Percentiles rank a stretch among this genome's conserved stretches.
These are phyloP conservation scores for Naumovozyma castellii DNA, from an alignment of 805 yeast genomes.

Conservation along the genomic window DNA sequence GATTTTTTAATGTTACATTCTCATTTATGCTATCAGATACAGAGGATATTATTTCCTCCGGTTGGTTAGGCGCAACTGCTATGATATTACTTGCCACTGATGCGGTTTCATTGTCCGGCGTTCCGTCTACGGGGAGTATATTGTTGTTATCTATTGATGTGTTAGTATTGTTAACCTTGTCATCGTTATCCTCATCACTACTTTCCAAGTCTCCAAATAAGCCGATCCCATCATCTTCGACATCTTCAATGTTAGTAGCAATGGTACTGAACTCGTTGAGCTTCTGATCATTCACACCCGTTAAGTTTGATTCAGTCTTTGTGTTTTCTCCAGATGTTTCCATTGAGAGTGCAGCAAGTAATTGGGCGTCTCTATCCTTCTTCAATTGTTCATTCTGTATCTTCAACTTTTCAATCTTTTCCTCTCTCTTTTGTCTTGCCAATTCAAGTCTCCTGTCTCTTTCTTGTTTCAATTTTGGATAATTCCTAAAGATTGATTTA, in stretches of 20 bases:
- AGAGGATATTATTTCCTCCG: too few relatives aligned
- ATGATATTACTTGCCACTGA: too few relatives aligned
- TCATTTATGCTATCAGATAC: too few relatives aligned
- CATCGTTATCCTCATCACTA: slow-evolving; percentile 24
- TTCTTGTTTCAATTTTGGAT: slow-evolving; percentile 11
- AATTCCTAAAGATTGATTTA: slow-evolving; percentile 8
- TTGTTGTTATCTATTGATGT: background rate
- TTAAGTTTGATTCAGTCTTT: slow-evolving; percentile 8
- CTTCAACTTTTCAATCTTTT: slow-evolving; percentile 25
- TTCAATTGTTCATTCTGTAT: slow-evolving; percentile 28
- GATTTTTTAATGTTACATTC: too few relatives aligned
- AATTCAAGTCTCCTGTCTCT: slow-evolving; percentile 18
- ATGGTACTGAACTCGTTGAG: slow-evolving; percentile 3
- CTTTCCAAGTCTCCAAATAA: slow-evolving; percentile 27
- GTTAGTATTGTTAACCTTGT: slow-evolving; percentile 8
- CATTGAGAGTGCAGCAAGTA: background rate
- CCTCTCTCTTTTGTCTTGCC: slow-evolving; percentile 29
- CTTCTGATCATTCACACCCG: too few relatives aligned
- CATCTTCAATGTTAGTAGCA: slow-evolving; percentile 13
- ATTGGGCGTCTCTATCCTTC: slow-evolving; percentile 3
- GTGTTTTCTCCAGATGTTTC: slow-evolving; percentile 5
- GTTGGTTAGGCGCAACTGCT: too few relatives aligned
- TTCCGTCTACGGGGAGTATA: too few relatives aligned
- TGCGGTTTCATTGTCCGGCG: too few relatives aligned
- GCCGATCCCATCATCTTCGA: slow-evolving; percentile 24